Evolutionary conservation across 257 asterid genomes (phyloP).

Genomic region (Marsdenia floribunda): DNA sequence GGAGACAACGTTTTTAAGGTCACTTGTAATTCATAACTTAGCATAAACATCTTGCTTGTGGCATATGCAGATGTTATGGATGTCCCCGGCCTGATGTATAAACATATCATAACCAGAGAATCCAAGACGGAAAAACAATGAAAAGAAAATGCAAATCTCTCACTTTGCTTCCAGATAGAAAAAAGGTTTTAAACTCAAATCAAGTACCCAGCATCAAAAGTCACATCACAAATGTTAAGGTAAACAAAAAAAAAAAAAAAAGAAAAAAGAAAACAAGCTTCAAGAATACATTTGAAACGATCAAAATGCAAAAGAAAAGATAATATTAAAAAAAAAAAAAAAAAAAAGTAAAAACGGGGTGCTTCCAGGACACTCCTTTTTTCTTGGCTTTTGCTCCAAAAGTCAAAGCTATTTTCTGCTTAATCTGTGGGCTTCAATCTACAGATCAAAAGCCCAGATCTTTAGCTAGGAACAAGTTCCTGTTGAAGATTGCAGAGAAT

Average conservation of each 20-base stretch:
- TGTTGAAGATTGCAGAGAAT: constrained; percentile 31
- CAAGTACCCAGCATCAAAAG: constrained; percentile 15
- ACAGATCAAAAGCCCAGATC: constrained; percentile 27
- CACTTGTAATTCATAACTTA: constrained; percentile 70
- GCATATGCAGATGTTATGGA: constrained; percentile 93
- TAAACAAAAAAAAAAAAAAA: constrained; percentile 7
- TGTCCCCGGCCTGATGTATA: constrained; percentile 81
- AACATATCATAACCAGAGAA: constrained; percentile 5
- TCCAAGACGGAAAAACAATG: constrained; percentile 23
- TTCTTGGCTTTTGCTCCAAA: constrained; percentile 29
- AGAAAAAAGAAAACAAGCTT: constrained; percentile 8
- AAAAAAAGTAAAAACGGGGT: constrained; percentile 8
- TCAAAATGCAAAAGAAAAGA: constrained; percentile 11
- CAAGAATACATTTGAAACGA: background rate
- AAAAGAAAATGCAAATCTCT: constrained; percentile 22
- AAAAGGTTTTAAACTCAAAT: constrained; percentile 8
- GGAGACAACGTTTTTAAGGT: constrained; percentile 71
- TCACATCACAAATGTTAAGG: too few relatives aligned
- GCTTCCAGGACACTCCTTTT: constrained; percentile 13
- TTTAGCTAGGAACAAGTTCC: constrained; percentile 26
- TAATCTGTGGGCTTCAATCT: constrained; percentile 38
- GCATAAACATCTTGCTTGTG: constrained; percentile 96
- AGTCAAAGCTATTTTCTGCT: constrained; percentile 32
- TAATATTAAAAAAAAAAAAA: constrained; percentile 1
- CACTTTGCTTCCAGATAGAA: constrained; percentile 13